These are phyloP conservation scores for Nematocida minor DNA, from an alignment of 371 early-diverging fungal genomes.

Conservation along the genomic window DNA sequence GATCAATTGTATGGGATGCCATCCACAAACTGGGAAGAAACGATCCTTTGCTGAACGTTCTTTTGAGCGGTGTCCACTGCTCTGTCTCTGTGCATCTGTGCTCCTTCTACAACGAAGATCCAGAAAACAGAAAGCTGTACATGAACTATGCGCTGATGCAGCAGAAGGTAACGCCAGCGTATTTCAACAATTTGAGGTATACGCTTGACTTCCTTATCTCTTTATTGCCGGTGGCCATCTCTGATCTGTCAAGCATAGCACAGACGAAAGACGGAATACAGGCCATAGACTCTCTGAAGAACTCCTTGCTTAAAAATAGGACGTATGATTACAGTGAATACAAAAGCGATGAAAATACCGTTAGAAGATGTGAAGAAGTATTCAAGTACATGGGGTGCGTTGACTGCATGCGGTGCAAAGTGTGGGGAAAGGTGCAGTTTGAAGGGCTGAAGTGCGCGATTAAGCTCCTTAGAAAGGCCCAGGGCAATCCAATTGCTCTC, in stretches of 20 bases:
- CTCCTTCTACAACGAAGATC: constrained; percentile 40
- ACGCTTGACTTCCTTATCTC: constrained; percentile 40
- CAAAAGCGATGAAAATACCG: not conserved
- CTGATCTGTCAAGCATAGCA: not conserved
- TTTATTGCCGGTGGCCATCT: constrained; percentile 1
- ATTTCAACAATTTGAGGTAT: constrained; percentile 1
- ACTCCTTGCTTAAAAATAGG: not conserved
- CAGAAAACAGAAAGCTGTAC: not conserved
- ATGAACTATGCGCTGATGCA: constrained; percentile 40
- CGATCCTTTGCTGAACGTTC: constrained; percentile 1
- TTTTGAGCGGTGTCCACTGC: constrained; percentile 24
- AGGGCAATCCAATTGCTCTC: not conserved
- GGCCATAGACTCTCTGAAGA: not conserved
- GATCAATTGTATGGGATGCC: constrained; percentile 9
- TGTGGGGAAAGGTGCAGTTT: constrained; percentile 53
- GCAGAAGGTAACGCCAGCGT: not conserved
- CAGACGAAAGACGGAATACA: not conserved
- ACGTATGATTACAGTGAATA: not conserved
- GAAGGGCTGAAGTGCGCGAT: constrained; percentile 42
- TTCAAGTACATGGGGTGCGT: constrained; percentile 30
- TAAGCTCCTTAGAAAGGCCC: not conserved
- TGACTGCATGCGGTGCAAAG: constrained; percentile 41
- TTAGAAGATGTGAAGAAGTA: not conserved
- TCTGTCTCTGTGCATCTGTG: constrained; percentile 25
- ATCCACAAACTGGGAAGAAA: constrained; percentile 5